A percentile compares a stretch with the other conserved stretches of the same genome.
These are phyloP conservation scores for Lippia alba DNA, from an alignment of 305 asterid genomes.

Conservation along the genomic window DNA sequence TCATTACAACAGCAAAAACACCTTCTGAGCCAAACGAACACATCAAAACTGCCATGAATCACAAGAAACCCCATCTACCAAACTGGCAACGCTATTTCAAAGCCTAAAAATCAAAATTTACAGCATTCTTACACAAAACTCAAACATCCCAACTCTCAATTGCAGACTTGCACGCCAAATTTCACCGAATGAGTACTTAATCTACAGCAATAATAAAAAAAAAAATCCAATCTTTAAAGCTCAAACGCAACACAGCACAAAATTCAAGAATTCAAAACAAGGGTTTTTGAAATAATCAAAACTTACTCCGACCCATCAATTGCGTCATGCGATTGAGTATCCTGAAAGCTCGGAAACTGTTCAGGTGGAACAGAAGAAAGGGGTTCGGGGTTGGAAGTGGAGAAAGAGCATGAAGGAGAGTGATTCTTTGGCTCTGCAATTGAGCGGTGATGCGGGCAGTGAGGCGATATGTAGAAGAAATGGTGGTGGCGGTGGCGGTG, in stretches of 20 bases:
- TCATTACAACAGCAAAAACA: background rate
- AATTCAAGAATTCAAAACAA: background rate
- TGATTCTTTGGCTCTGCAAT: conserved; percentile 47
- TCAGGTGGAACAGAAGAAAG: conserved; percentile 31
- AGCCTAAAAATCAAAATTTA: conserved; percentile 10
- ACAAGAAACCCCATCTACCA: too few species aligned
- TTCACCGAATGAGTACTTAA: conserved; percentile 1
- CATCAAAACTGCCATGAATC: background rate
- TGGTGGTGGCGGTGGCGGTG: conserved; percentile 36
- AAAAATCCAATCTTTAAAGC: background rate
- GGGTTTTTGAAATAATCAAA: background rate
- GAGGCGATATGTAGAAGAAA: conserved; percentile 44
- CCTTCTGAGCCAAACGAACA: too few species aligned
- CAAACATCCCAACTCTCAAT: too few species aligned
- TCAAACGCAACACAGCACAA: background rate
- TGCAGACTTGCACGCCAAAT: too few species aligned
- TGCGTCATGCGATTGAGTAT: conserved; percentile 23
- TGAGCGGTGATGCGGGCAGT: conserved; percentile 58
- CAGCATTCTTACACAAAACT: background rate
- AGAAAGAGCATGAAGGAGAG: conserved; percentile 49
- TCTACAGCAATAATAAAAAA: conserved; percentile 6
- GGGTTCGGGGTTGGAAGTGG: conserved; percentile 37
- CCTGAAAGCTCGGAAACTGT: conserved; percentile 19
- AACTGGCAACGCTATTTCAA: background rate
- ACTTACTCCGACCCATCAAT: conserved; percentile 36